Evolutionary conservation across 208 protist species (phyloP).

Genomic region (Wallacemonas sp.): DNA sequence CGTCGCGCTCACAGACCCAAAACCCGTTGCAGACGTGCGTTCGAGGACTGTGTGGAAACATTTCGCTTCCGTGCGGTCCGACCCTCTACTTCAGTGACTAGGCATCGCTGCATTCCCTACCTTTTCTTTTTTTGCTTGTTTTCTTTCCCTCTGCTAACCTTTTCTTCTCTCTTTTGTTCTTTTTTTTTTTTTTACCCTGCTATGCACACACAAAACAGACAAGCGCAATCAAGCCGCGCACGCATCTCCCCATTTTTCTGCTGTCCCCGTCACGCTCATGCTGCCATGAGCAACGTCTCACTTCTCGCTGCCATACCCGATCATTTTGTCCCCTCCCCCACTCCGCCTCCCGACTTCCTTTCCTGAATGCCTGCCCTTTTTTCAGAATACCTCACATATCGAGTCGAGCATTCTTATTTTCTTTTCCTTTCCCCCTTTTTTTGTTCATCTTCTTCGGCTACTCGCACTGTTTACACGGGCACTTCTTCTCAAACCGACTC

Average conservation of each 20-base stretch:
- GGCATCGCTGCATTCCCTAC: not conserved
- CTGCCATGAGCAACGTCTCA: no score
- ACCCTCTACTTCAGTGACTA: slow-evolving; percentile 58
- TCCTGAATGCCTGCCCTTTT: no score
- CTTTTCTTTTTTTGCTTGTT: slow-evolving; percentile 11
- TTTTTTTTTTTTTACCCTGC: slow-evolving; percentile 8
- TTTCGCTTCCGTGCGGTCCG: slow-evolving; percentile 65
- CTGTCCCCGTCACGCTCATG: not conserved
- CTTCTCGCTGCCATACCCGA: no score
- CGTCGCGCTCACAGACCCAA: not conserved
- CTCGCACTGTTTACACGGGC: not conserved
- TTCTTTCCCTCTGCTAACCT: slow-evolving; percentile 1
- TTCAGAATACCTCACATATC: no score
- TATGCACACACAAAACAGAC: not conserved
- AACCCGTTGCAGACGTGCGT: slow-evolving; percentile 17
- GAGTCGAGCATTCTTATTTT: no score
- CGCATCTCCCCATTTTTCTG: not conserved
- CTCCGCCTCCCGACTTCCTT: no score
- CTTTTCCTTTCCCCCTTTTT: no score
- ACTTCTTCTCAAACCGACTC: slow-evolving; percentile 15
- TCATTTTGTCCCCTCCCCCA: no score
- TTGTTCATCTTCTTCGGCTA: no score
- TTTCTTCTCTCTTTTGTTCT: slow-evolving; percentile 23
- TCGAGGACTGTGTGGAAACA: slow-evolving; percentile 41
- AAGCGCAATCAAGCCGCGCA: not conserved